Evolutionary conservation across 2,329 filamentous ascomycete species (phyloP), one percentile per base, ranked within the genome.

Genomic region (Cordyceps javanica): DNA sequence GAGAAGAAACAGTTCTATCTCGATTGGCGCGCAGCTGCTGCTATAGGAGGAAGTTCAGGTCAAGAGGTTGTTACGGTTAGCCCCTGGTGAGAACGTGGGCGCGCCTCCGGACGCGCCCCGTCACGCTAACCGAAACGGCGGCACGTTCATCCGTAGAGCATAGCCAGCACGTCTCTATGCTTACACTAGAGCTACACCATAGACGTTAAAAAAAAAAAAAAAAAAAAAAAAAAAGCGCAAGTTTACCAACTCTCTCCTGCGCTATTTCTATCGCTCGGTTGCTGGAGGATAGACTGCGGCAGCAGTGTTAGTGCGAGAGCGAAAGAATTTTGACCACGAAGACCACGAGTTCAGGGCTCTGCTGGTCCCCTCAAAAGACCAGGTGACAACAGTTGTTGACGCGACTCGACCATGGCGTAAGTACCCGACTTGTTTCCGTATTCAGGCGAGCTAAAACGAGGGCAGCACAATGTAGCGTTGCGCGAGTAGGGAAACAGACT

Each of bases 241-340:
- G 30, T 11, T 32, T 11, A 32, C 30, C n/a, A n/a, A n/a, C n/a
- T n/a, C n/a, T n/a, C 30, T 38, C 52, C 44, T 48, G 26, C 28
- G 52, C 52, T 28, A 56, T 56, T 59, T 59, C 58, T 52, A 55
- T 56, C 30, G 58, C 52, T 56, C 45, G 58, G 52, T 56, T 59
- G 52, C 58, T 59, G 45, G 58, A 56, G 52, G 23, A 50, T 55
- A 52, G 57, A 55, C 57, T 55, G 51, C 51, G 44, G 51, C 44
- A 46, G 50, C 34, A 55, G 50, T 46, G 42, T 51, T 59, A 34
- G 57, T 38, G 42, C 26, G 38, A 42, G 34, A 34, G 32, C 52
- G 53, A 56, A 46, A 57, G 46, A 57, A 53, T 57, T 60, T 39
- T 57, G 25, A 52, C 48, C 26, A 28, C 10, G 28, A 58, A 58